Conservation (phyloP, 2,329 filamentous ascomycete species). For the Nectriaceae sp. region DNA sequence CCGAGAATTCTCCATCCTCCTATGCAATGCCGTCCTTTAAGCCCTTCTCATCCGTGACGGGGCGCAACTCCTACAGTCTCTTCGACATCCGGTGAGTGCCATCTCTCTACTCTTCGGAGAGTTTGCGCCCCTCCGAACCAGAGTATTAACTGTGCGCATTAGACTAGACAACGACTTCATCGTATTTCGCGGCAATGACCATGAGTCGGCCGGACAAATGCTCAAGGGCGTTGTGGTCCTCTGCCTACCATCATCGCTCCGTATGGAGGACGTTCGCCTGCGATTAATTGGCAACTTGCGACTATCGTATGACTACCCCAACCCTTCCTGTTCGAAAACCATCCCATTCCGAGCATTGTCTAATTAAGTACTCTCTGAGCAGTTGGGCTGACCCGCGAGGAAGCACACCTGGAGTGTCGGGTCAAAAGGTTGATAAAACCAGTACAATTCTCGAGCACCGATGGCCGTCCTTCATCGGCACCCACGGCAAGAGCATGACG, state of each 20-base stretch:
- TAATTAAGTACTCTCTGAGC: conserved; percentile 14
- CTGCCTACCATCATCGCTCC: conserved; percentile 68
- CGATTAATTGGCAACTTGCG: conserved; percentile 71
- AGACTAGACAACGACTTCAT: conserved; percentile 80
- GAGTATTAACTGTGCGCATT: conserved; percentile 11
- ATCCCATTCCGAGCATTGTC: conserved; percentile 10
- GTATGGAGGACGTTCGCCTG: conserved; percentile 72
- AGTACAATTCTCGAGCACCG: conserved; percentile 66
- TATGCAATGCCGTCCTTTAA: conserved; percentile 57
- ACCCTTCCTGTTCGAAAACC: neutral
- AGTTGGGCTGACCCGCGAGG: conserved; percentile 55
- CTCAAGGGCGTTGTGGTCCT: conserved; percentile 74
- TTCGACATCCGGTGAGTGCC: conserved; percentile 59
- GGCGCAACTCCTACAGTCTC: conserved; percentile 52
- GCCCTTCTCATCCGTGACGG: conserved; percentile 54
- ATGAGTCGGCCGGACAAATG: conserved; percentile 75
- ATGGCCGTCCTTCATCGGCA: conserved; percentile 66
- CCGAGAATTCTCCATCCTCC: neutral
- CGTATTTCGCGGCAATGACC: conserved; percentile 73
- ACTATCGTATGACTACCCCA: conserved; percentile 54
- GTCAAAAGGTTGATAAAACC: conserved; percentile 60
- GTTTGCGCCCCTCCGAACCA: neutral
- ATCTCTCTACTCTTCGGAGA: neutral
- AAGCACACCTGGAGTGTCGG: conserved; percentile 60
- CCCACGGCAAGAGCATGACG: conserved; percentile 56